Percentiles rank a stretch among this genome's conserved stretches.
These are phyloP conservation scores for Omphalotus olearius DNA, from an alignment of 1,284 basidiomycete species.

Conservation along the genomic window DNA sequence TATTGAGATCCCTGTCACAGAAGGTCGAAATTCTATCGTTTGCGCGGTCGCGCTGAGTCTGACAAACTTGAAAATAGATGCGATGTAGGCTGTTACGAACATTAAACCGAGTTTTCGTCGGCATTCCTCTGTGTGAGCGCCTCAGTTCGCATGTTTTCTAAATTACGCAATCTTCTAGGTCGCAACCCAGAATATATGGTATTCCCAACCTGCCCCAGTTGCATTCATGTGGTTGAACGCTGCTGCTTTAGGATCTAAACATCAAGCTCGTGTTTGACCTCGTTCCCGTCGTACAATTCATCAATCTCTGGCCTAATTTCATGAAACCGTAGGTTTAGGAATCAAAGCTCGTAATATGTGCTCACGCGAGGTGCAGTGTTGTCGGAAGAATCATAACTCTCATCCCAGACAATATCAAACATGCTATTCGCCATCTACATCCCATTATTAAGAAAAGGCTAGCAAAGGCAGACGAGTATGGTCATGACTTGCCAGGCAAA, in stretches of 20 bases:
- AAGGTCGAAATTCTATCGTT: slow-evolving; percentile 4
- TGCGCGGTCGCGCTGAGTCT: not conserved
- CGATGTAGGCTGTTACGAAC: slow-evolving; percentile 14
- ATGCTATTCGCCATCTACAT: slow-evolving; percentile 27
- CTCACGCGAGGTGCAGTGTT: slow-evolving; percentile 17
- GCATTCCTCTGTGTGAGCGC: slow-evolving; percentile 29
- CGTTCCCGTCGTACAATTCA: slow-evolving; percentile 24
- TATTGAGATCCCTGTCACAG: slow-evolving; percentile 8
- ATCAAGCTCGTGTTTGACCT: slow-evolving; percentile 35
- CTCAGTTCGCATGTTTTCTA: not conserved
- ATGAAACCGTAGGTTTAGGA: slow-evolving; percentile 34
- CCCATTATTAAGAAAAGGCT: slow-evolving; percentile 40
- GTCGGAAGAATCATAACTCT: slow-evolving; percentile 23
- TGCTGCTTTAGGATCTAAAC: slow-evolving; percentile 22
- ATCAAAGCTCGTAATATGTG: not conserved
- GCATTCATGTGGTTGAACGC: not conserved
- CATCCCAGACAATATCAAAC: slow-evolving; percentile 22
- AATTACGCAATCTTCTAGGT: slow-evolving; percentile 19
- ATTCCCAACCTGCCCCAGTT: not conserved
- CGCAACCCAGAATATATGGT: slow-evolving; percentile 31
- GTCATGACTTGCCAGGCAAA: slow-evolving; percentile 27
- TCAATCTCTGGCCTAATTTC: slow-evolving; percentile 32
- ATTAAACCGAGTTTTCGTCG: slow-evolving; percentile 31
- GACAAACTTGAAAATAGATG: slow-evolving; percentile 1
- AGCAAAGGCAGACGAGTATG: slow-evolving; percentile 29